phyloP scores from a whole-genome alignment of 805 yeast species.

The Candida patagonica region DNA sequence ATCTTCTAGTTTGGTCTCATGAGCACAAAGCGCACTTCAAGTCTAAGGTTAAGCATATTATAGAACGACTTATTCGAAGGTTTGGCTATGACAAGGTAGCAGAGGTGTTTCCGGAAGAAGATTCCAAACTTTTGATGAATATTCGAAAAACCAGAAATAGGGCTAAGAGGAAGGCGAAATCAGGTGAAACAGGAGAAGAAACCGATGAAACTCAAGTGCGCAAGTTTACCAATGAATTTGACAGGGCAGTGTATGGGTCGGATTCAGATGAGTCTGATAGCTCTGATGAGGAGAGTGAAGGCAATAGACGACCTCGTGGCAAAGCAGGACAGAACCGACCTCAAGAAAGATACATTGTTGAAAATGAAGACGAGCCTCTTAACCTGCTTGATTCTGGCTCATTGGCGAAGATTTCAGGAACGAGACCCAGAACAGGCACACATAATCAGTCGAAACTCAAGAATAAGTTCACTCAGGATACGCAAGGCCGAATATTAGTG shows the following conservation, averaged over 20 bases:
- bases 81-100: conserved; percentile 86
- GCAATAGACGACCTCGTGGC: conserved; percentile 14
- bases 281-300: conserved; percentile 42
- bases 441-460: conserved; percentile 21
- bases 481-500: conserved; percentile 62
- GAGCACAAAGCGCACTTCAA: conserved; percentile 95
- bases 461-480: conserved; percentile 37
- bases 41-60: conserved; percentile 81
- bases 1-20: conserved; percentile 85
- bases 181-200: conserved; percentile 28
- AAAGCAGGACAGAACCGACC: conserved; percentile 24
- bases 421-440: conserved; percentile 59
- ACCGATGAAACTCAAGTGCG: conserved; percentile 18
- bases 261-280: conserved; percentile 55
- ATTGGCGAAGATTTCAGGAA: conserved; percentile 78
- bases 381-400: conserved; percentile 82
- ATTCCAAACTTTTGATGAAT: conserved; percentile 69
- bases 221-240: conserved; percentile 72
- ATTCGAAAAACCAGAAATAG: conserved; percentile 81
- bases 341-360: conserved; percentile 53
- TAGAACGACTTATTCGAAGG: conserved; percentile 83
- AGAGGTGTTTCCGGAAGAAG: conserved; percentile 80
- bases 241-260: conserved; percentile 78
- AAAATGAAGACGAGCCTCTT: conserved; percentile 68
- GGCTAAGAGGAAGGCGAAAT: conserved; percentile 59